These are phyloP conservation scores for Candida mattraensis DNA, from an alignment of 805 yeast species.

Conservation along the genomic window DNA sequence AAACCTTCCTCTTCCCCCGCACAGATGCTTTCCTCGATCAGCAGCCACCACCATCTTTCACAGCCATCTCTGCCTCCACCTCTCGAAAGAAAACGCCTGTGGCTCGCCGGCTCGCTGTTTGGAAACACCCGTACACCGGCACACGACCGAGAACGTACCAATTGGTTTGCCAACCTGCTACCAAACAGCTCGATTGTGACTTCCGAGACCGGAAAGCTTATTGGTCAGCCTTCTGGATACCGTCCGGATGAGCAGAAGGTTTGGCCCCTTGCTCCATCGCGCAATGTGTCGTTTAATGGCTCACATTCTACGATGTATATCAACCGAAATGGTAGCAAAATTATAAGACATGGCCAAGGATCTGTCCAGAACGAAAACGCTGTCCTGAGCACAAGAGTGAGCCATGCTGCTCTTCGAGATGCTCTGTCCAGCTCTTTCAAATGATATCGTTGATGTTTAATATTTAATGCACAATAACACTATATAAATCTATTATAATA, in stretches of 20 bases:
- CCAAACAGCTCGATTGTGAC: conserved; percentile 32
- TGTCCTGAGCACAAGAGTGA: conserved; percentile 40
- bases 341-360: conserved; percentile 44
- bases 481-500: too few species aligned
- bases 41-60: neutral
- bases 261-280: conserved; percentile 3
- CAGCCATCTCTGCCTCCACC: conserved; percentile 1
- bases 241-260: too few species aligned
- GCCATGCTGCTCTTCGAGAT: conserved; percentile 48
- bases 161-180: conserved; percentile 31
- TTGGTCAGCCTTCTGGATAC: conserved; percentile 26
- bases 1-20: conserved; percentile 9
- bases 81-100: too few species aligned
- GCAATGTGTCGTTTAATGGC: conserved; percentile 29
- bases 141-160: neutral
- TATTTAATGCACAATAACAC: too few species aligned
- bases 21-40: conserved; percentile 14
- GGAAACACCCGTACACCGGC: conserved; percentile 6
- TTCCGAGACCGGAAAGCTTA: conserved; percentile 33
- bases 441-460: neutral
- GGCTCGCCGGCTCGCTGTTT: conserved; percentile 16
- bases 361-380: conserved; percentile 37
- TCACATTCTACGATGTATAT: conserved; percentile 42
- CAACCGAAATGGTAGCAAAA: conserved; percentile 41
- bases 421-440: conserved; percentile 37